These are phyloP conservation scores for Tricholoma hemisulphureum DNA, from an alignment of 768 basidiomycete species.

Conservation along the genomic window DNA sequence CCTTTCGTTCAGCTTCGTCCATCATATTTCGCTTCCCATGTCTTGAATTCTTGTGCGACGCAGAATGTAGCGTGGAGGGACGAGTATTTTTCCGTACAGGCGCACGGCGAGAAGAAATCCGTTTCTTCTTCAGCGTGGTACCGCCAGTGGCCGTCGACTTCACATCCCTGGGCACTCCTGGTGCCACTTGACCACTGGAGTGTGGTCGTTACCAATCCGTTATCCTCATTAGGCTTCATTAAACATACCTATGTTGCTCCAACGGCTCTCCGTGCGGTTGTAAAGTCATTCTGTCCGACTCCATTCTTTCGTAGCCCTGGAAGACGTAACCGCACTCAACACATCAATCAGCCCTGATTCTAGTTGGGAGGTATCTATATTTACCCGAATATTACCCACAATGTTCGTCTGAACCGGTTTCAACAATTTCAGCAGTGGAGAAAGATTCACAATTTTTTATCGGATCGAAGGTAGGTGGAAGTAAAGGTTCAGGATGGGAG, in stretches of 20 bases:
- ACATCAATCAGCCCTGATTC: background rate
- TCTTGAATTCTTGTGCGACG: background rate
- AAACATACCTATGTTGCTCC: background rate
- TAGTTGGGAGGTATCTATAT: no score
- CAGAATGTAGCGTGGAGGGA: background rate
- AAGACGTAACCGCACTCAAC: background rate
- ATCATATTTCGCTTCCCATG: slow-evolving; percentile 2
- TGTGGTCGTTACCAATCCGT: no score
- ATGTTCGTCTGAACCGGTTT: background rate
- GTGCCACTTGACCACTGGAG: background rate
- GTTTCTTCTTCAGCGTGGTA: background rate
- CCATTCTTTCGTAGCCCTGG: background rate
- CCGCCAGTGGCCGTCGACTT: no score
- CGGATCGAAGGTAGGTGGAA: background rate
- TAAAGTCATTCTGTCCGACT: background rate
- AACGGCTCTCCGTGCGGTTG: background rate
- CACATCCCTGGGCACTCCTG: no score
- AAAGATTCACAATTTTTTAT: background rate
- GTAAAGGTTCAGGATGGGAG: slow-evolving; percentile 2
- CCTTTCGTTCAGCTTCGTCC: slow-evolving; percentile 3
- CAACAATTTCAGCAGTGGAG: background rate
- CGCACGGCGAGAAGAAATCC: background rate
- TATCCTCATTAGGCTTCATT: background rate
- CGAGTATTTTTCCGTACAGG: background rate
- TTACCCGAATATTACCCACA: background rate